phyloP scores from a whole-genome alignment of 192 early-diverging fungal genomes.

The Coemansia sp. region DNA sequence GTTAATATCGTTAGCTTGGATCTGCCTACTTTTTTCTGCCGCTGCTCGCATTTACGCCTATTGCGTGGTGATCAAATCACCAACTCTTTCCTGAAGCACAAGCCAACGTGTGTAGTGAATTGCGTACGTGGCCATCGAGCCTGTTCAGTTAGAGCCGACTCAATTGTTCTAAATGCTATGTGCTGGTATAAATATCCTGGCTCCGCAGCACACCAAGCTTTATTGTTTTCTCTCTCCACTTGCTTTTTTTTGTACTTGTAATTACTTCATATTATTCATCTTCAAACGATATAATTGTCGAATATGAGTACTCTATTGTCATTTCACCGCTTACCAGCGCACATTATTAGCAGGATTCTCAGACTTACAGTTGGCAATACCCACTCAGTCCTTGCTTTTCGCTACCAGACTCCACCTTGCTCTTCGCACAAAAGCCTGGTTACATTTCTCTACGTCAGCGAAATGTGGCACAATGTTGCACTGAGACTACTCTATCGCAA shows the following conservation, averaged over 20 bases:
- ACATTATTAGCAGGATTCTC: neutral
- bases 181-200: neutral
- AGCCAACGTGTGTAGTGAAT: neutral
- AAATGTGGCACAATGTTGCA: neutral
- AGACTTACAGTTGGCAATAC: neutral
- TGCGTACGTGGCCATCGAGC: neutral
- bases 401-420: neutral
- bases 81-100: neutral
- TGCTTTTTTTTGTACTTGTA: neutral
- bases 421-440: neutral
- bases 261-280: neutral
- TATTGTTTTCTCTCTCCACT: neutral
- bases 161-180: neutral
- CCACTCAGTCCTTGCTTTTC: neutral
- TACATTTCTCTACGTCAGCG: neutral
- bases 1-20: neutral
- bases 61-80: neutral
- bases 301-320: neutral
- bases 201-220: neutral
- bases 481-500: neutral
- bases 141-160: neutral
- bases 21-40: neutral
- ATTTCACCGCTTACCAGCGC: neutral
- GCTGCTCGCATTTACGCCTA: neutral
- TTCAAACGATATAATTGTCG: neutral